A percentile compares a stretch with the other conserved stretches of the same genome.
Conservation (phyloP, 495 filamentous ascomycete genomes). For the Penicillium egyptiacum region DNA sequence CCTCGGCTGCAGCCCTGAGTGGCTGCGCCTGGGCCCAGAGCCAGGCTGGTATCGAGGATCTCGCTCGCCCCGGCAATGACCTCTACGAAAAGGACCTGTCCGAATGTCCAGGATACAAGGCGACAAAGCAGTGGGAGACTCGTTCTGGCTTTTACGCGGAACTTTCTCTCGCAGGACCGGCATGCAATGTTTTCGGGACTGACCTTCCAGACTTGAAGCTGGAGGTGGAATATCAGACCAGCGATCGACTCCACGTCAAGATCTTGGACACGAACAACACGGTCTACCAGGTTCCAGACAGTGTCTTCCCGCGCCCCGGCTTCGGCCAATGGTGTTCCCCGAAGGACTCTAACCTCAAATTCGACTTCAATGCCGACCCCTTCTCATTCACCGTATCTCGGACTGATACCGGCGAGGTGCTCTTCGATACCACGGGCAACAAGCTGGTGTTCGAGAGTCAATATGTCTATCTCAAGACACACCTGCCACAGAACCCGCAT, state of each 20-base stretch:
- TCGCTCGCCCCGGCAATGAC: constrained; percentile 22
- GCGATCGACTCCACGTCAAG: constrained; percentile 45
- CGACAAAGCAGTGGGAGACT: constrained; percentile 41
- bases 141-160: constrained; percentile 19
- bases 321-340: constrained; percentile 12
- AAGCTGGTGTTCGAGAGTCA: constrained; percentile 57
- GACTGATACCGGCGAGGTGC: constrained; percentile 28
- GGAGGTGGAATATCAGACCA: constrained; percentile 53
- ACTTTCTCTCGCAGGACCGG: constrained; percentile 46
- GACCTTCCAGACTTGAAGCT: constrained; percentile 52
- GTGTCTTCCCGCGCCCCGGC: constrained; percentile 51
- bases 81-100: constrained; percentile 26
- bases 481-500: constrained; percentile 53
- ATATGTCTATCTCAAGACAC: constrained; percentile 53
- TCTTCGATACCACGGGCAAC: constrained; percentile 51
- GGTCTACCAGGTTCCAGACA: constrained; percentile 59
- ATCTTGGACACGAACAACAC: constrained; percentile 59
- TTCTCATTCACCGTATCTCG: constrained; percentile 19
- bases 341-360: constrained; percentile 20
- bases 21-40: constrained; percentile 20
- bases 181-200: constrained; percentile 56
- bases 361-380: constrained; percentile 14
- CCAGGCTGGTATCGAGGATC: constrained; percentile 19
- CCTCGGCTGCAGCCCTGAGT: constrained; percentile 15
- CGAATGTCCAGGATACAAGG: constrained; percentile 53